Percentiles rank a stretch among this genome's conserved stretches.
Evolutionary conservation across 805 yeast genomes (phyloP).

Genomic region (Tetrapisispora namnaoensis): DNA sequence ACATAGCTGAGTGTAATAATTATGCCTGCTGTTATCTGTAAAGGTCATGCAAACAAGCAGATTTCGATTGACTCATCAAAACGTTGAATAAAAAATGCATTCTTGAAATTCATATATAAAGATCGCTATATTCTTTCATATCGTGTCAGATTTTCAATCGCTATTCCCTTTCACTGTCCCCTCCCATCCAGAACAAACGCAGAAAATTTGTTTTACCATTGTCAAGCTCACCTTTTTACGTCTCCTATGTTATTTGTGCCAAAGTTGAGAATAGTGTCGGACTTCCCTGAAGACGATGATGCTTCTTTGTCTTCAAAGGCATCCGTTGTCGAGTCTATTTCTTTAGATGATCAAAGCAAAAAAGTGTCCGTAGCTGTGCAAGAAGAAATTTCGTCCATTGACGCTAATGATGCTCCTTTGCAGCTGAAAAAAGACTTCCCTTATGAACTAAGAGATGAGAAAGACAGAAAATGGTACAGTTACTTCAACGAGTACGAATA

Average conservation of each 20-base stretch:
- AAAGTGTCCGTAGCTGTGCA: background rate
- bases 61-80: background rate
- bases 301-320: background rate
- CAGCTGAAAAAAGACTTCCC: constrained; percentile 22
- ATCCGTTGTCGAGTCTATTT: background rate
- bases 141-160: no score
- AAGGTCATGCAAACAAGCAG: background rate
- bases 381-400: background rate
- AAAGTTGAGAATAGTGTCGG: background rate
- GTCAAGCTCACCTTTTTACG: background rate
- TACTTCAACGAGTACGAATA: constrained; percentile 46
- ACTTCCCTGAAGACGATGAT: background rate
- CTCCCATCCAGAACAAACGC: no score
- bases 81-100: background rate
- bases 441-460: constrained; percentile 33
- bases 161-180: background rate
- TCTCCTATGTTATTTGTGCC: background rate
- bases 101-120: background rate
- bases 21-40: no score
- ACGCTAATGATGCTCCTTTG: background rate
- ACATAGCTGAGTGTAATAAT: no score
- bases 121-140: background rate
- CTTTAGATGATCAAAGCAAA: background rate
- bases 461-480: constrained; percentile 35
- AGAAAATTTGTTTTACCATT: no score